These are phyloP conservation scores for Filobasidium wieringae DNA, from an alignment of 768 basidiomycete species.

Conservation along the genomic window DNA sequence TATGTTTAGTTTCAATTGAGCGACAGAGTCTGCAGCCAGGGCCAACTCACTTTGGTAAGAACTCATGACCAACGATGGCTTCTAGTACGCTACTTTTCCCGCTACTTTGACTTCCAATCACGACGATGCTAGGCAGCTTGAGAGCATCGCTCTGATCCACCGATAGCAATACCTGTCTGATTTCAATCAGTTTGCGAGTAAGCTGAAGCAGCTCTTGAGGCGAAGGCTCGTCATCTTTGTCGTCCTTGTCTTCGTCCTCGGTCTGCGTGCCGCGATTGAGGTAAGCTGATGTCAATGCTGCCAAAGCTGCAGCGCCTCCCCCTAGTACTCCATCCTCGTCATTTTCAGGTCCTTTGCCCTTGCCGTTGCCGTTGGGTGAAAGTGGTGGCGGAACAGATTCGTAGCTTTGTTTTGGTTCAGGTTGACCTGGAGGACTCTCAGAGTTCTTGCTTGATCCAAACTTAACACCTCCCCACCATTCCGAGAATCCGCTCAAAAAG, in stretches of 20 bases:
- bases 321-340: constrained; percentile 22
- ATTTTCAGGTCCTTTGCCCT: constrained; percentile 25
- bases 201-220: constrained; percentile 78
- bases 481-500: constrained; percentile 26
- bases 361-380: constrained; percentile 3
- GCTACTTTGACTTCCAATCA: constrained; percentile 94
- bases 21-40: background rate
- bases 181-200: constrained; percentile 90
- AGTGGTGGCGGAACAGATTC: no score
- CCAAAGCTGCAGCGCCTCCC: constrained; percentile 20
- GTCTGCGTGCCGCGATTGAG: constrained; percentile 34
- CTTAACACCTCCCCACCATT: constrained; percentile 36
- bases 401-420: background rate
- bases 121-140: constrained; percentile 93
- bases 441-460: constrained; percentile 14
- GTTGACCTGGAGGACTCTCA: background rate
- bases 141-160: constrained; percentile 92
- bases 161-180: constrained; percentile 81
- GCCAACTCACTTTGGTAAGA: constrained; percentile 78
- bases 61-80: constrained; percentile 94
- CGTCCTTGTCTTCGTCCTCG: constrained; percentile 14
- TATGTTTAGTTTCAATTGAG: background rate
- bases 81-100: constrained; percentile 97
- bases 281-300: constrained; percentile 26
- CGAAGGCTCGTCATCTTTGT: constrained; percentile 29